These are phyloP conservation scores for Fereydounia khargensis DNA, from an alignment of 1,284 basidiomycete species.

Conservation along the genomic window DNA sequence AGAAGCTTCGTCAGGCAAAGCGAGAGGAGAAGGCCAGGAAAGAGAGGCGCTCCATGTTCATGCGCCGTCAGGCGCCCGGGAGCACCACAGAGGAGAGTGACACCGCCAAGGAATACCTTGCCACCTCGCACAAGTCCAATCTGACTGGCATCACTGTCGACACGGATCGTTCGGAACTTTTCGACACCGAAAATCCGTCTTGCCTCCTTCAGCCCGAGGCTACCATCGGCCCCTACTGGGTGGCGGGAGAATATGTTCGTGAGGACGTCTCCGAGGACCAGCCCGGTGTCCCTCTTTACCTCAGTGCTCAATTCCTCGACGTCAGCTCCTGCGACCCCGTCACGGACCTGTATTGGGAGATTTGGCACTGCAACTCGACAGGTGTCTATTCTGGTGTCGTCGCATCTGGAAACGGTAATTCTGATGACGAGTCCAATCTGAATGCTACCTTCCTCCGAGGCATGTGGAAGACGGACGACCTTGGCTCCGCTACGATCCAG, in stretches of 20 bases:
- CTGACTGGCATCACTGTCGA: too few species aligned
- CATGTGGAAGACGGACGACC: not conserved
- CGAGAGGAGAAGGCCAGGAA: too few species aligned
- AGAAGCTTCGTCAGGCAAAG: too few species aligned
- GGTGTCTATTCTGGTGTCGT: constrained; percentile 3
- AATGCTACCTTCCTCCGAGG: constrained; percentile 2
- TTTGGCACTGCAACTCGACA: constrained; percentile 2
- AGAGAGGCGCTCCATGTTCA: too few species aligned
- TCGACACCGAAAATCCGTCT: too few species aligned
- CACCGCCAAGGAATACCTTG: too few species aligned
- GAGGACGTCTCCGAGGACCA: constrained; percentile 1
- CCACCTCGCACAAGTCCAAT: too few species aligned
- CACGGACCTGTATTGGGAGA: not conserved
- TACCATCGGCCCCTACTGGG: constrained; percentile 3
- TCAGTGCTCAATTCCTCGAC: constrained; percentile 1
- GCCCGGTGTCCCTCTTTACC: not conserved
- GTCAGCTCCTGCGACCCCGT: constrained; percentile 3
- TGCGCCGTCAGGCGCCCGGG: too few species aligned
- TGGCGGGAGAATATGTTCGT: constrained; percentile 1
- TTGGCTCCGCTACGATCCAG: not conserved
- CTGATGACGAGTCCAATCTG: not conserved
- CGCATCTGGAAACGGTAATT: constrained; percentile 1
- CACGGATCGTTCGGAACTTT: too few species aligned
- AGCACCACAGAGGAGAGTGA: too few species aligned
- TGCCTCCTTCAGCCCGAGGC: constrained; percentile 2